Conservation (phyloP, 371 early-diverging fungal genomes). For the Sporodiniella umbellata region DNA sequence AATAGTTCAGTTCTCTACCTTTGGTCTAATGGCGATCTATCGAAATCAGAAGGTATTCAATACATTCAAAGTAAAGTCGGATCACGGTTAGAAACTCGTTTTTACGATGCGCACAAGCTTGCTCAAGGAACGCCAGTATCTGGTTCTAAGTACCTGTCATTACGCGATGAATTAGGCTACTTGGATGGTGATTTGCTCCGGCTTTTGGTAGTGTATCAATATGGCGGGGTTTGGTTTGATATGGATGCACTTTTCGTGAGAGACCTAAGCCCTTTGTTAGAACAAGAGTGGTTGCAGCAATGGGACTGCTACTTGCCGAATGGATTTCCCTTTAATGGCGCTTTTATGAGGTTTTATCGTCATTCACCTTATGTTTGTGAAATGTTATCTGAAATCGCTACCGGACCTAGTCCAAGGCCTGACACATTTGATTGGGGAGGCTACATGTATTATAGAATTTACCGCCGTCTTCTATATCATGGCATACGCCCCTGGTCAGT, state of each 20-base stretch:
- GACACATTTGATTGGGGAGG: conserved; percentile 54
- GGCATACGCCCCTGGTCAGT: conserved; percentile 47
- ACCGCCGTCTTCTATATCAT: conserved; percentile 41
- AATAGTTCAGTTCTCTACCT: conserved; percentile 31
- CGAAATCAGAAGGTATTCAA: conserved; percentile 27
- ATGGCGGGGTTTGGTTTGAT: conserved; percentile 60
- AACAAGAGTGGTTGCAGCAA: conserved; percentile 52
- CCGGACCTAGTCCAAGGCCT: conserved; percentile 42
- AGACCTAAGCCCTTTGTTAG: conserved; percentile 47
- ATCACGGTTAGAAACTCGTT: conserved; percentile 26
- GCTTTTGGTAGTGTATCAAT: conserved; percentile 44
- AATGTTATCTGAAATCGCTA: conserved; percentile 47
- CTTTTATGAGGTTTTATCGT: conserved; percentile 50
- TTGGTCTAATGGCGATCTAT: conserved; percentile 53
- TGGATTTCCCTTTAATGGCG: conserved; percentile 52
- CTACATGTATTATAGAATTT: conserved; percentile 49
- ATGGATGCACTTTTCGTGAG: conserved; percentile 52
- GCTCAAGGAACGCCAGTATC: conserved; percentile 47
- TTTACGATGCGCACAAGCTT: conserved; percentile 35
- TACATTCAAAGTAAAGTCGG: conserved; percentile 34
- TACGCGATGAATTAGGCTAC: conserved; percentile 44
- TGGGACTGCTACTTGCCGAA: conserved; percentile 57
- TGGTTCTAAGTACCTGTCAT: conserved; percentile 35
- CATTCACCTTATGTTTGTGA: conserved; percentile 51
- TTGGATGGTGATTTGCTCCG: conserved; percentile 52